phyloP scores from a whole-genome alignment of 768 basidiomycete species.

The Postia placenta region DNA sequence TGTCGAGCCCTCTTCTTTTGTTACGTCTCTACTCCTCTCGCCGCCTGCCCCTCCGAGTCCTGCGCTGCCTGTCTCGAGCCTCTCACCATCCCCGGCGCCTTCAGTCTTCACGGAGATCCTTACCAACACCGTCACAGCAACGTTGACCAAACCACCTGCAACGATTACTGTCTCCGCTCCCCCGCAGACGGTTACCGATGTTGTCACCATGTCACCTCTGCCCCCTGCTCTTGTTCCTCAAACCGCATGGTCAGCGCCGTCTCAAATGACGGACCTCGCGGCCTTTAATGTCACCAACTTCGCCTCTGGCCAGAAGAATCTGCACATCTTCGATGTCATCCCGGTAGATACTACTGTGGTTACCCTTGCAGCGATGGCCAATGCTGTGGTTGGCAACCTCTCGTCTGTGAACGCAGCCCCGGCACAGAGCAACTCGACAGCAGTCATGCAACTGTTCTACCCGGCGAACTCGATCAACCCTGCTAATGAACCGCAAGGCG shows the following conservation, averaged over 20 bases:
- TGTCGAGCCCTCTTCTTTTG: background rate
- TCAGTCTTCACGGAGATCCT: background rate
- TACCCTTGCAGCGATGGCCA: slow-evolving; percentile 8
- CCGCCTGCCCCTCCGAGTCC: background rate
- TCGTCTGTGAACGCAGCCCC: slow-evolving; percentile 12
- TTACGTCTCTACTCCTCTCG: slow-evolving; percentile 2
- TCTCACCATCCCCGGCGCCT: background rate
- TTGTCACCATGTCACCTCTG: slow-evolving; percentile 16
- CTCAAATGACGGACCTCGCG: slow-evolving; percentile 49
- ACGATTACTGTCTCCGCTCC: slow-evolving; percentile 17
- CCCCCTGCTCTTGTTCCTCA: slow-evolving; percentile 7
- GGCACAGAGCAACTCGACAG: slow-evolving; percentile 26
- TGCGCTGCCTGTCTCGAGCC: background rate
- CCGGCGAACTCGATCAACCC: slow-evolving; percentile 70
- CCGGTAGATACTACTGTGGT: slow-evolving; percentile 30
- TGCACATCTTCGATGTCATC: slow-evolving; percentile 47
- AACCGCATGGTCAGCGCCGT: slow-evolving; percentile 45
- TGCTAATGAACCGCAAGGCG: slow-evolving; percentile 53
- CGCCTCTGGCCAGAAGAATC: slow-evolving; percentile 46
- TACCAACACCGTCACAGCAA: slow-evolving; percentile 11
- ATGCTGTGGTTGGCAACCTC: slow-evolving; percentile 8
- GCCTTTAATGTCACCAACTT: slow-evolving; percentile 56
- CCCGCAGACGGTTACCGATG: slow-evolving; percentile 13
- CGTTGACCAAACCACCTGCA: slow-evolving; percentile 11
- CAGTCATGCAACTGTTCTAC: slow-evolving; percentile 59